phyloP scores from a whole-genome alignment of 345 rosid species.

The Eucalyptus paniculata region DNA sequence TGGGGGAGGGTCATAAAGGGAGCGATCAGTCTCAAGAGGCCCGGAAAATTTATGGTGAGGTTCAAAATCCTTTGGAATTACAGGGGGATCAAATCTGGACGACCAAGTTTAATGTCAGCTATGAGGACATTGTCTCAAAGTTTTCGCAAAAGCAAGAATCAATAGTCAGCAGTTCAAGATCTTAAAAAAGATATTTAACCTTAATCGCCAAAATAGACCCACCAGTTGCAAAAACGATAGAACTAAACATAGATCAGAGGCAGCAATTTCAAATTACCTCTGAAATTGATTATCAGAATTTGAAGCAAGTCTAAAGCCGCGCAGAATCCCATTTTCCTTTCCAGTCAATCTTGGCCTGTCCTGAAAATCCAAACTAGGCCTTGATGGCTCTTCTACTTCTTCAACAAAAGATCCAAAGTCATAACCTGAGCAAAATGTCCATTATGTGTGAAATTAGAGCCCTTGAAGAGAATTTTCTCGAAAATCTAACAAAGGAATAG shows the following conservation, averaged over 20 bases:
- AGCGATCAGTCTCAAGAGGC: slow-evolving; percentile 33
- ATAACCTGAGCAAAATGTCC: slow-evolving; percentile 33
- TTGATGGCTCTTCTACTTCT: slow-evolving; percentile 72
- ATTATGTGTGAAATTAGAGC: background rate
- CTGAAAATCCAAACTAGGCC: slow-evolving; percentile 6
- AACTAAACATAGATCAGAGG: background rate
- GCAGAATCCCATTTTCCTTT: slow-evolving; percentile 54
- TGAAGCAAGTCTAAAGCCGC: slow-evolving; percentile 64
- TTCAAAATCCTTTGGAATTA: slow-evolving; percentile 67
- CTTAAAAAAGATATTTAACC: background rate
- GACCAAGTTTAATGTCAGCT: slow-evolving; percentile 1
- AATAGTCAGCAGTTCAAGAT: background rate
- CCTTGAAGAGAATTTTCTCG: background rate
- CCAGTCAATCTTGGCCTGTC: slow-evolving; percentile 45
- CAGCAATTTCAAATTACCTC: slow-evolving; percentile 30
- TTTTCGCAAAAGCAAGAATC: background rate
- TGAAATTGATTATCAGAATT: slow-evolving; percentile 51
- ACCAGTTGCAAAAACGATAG: background rate
- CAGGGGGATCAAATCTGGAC: slow-evolving; percentile 75
- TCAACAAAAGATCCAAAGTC: slow-evolving; percentile 52
- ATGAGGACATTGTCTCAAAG: background rate
- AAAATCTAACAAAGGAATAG: background rate
- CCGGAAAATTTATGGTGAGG: slow-evolving; percentile 63
- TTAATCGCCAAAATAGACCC: background rate
- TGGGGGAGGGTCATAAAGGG: slow-evolving; percentile 45